phyloP scores from a whole-genome alignment of 768 basidiomycete genomes.

The Lentinula lateritia region DNA sequence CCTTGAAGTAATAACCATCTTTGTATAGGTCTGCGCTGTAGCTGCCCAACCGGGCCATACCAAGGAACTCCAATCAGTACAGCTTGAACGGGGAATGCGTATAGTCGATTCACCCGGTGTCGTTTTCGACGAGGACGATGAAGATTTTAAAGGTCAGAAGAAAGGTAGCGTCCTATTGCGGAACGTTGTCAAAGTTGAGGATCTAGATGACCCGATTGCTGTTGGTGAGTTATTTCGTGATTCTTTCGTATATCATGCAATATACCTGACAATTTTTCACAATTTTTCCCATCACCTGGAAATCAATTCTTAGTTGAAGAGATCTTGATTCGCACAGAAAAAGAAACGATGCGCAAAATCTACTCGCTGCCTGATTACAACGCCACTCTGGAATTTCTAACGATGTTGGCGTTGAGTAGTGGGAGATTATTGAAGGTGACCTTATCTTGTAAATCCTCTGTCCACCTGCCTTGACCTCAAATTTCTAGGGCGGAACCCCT shows the following conservation, averaged over 20 bases:
- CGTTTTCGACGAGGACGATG: slow-evolving; percentile 83
- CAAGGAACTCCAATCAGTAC: slow-evolving; percentile 84
- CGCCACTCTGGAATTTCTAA: slow-evolving; percentile 77
- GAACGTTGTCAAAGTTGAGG: slow-evolving; percentile 88
- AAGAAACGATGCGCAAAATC: slow-evolving; percentile 69
- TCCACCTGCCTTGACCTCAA: not conserved
- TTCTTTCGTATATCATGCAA: not conserved
- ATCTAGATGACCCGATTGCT: slow-evolving; percentile 84
- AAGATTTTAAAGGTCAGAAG: slow-evolving; percentile 37
- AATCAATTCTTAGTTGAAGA: slow-evolving; percentile 65
- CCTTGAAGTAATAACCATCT: not conserved
- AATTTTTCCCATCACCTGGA: not conserved
- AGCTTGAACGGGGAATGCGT: slow-evolving; percentile 87
- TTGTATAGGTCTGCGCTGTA: slow-evolving; percentile 75
- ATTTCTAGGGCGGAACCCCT: slow-evolving; percentile 77
- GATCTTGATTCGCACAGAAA: slow-evolving; percentile 70
- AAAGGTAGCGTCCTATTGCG: slow-evolving; percentile 70
- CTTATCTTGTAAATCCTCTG: not conserved
- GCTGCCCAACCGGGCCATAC: slow-evolving; percentile 95
- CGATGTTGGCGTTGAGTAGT: slow-evolving; percentile 79
- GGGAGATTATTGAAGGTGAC: slow-evolving; percentile 80
- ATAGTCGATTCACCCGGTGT: slow-evolving; percentile 97
- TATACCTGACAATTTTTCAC: not conserved
- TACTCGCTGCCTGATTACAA: slow-evolving; percentile 78
- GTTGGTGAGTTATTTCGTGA: slow-evolving; percentile 55